These are phyloP conservation scores for Neurospora terricola DNA, from an alignment of 495 filamentous ascomycete species.

Conservation along the genomic window DNA sequence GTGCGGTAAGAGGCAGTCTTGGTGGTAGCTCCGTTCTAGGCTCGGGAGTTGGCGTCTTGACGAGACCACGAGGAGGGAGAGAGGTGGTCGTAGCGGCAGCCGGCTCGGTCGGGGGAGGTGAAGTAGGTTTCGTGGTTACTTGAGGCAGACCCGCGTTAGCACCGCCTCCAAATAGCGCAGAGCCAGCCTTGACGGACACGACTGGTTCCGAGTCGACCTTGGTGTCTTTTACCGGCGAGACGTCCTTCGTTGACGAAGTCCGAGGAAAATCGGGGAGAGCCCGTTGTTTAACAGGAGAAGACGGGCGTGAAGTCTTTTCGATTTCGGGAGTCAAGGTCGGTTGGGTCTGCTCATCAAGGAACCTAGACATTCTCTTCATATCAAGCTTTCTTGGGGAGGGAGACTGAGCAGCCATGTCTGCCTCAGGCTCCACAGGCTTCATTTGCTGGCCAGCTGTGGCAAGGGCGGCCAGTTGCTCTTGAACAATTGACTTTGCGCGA, in stretches of 20 bases:
- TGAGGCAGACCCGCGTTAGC: conserved; percentile 9
- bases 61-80: neutral
- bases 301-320: conserved; percentile 12
- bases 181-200: conserved; percentile 26
- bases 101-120: neutral
- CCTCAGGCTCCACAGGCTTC: conserved; percentile 3
- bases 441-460: neutral
- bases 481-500: conserved; percentile 1
- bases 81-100: neutral
- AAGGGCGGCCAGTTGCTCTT: conserved; percentile 1
- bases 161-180: conserved; percentile 4
- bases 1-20: neutral
- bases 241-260: conserved; percentile 8
- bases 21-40: conserved; percentile 6
- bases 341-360: conserved; percentile 30
- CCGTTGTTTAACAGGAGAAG: conserved; percentile 16
- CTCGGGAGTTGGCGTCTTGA: conserved; percentile 3
- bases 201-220: conserved; percentile 28
- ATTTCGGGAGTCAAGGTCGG: conserved; percentile 16
- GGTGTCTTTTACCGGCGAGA: neutral
- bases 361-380: conserved; percentile 42
- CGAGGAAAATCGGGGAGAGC: conserved; percentile 3
- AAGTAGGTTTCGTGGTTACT: conserved; percentile 1
- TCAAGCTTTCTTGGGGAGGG: conserved; percentile 44
- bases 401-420: conserved; percentile 28